Percentiles rank a stretch among this genome's conserved stretches.
phyloP scores from a whole-genome alignment of 768 basidiomycete species.

The Lenzites betulinus region DNA sequence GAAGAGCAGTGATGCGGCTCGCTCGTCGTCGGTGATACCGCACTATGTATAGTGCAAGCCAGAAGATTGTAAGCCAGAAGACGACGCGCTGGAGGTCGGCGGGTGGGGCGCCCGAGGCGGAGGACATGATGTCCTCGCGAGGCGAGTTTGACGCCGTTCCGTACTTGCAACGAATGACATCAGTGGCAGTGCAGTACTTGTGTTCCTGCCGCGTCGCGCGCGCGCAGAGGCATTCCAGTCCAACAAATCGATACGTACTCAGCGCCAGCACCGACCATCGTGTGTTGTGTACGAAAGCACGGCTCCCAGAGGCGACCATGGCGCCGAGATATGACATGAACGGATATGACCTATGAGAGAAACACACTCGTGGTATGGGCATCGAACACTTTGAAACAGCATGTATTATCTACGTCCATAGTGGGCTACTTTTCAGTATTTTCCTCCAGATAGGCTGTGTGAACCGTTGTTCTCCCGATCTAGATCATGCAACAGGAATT shows the following conservation, averaged over 20 bases:
- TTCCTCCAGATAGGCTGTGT: background rate
- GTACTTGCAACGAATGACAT: background rate
- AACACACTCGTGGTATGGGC: too few species aligned
- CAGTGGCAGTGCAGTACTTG: too few species aligned
- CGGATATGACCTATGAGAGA: too few species aligned
- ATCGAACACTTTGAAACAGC: background rate
- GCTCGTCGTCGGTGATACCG: slow-evolving; percentile 2
- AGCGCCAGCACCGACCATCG: too few species aligned
- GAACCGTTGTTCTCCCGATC: background rate
- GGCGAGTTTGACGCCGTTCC: background rate
- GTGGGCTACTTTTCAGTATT: background rate
- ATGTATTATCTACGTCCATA: background rate
- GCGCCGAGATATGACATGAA: background rate
- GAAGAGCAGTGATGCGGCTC: background rate
- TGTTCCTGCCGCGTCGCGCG: too few species aligned
- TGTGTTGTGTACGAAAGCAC: too few species aligned
- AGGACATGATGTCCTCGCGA: background rate
- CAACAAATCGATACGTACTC: too few species aligned
- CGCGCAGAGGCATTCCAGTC: too few species aligned
- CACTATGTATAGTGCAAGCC: slow-evolving; percentile 5
- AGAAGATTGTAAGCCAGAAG: slow-evolving; percentile 15
- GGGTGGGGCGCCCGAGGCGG: background rate
- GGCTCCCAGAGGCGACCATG: too few species aligned
- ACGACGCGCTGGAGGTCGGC: background rate
- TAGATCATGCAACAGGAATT: slow-evolving; percentile 49